Percentiles rank a stretch among this genome's conserved stretches.
Evolutionary conservation across 768 basidiomycete genomes (phyloP).

Genomic region (Macrocybe gigantea): DNA sequence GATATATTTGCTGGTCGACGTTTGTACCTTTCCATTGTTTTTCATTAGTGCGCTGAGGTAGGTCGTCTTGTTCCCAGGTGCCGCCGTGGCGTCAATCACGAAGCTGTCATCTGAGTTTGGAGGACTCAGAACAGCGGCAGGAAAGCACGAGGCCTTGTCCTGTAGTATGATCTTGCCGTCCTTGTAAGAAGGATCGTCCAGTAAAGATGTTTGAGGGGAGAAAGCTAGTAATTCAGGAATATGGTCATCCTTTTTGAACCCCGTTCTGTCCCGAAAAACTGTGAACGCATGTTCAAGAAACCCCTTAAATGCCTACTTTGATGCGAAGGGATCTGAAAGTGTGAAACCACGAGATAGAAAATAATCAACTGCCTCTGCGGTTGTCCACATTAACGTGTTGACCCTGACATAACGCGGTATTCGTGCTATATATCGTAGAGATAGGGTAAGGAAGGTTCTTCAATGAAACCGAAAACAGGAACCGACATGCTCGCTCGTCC

Average conservation of each 20-base stretch:
- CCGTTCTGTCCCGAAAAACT: conserved; percentile 33
- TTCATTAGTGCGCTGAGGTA: conserved; percentile 87
- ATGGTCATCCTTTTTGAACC: conserved; percentile 72
- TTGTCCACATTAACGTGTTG: conserved; percentile 66
- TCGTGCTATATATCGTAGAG: conserved; percentile 32
- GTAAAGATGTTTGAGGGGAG: conserved; percentile 58
- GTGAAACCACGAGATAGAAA: conserved; percentile 54
- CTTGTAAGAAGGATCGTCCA: conserved; percentile 66
- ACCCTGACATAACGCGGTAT: conserved; percentile 86
- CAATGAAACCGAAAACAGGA: conserved; percentile 1
- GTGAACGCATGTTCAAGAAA: conserved; percentile 1
- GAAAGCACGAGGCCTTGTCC: conserved; percentile 98
- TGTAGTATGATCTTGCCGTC: conserved; percentile 86
- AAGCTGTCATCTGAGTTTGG: conserved; percentile 43
- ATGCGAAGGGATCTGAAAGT: conserved; percentile 44
- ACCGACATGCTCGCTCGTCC: conserved; percentile 59
- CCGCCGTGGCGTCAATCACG: conserved; percentile 92
- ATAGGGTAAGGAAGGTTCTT: conserved; percentile 7
- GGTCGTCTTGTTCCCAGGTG: conserved; percentile 97
- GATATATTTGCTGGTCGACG: not conserved
- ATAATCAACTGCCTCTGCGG: conserved; percentile 54
- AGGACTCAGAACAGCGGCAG: conserved; percentile 81
- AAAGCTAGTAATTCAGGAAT: conserved; percentile 80
- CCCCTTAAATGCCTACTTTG: conserved; percentile 32
- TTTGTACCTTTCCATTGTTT: conserved; percentile 69